These are phyloP conservation scores for Pluteus cervinus DNA, from an alignment of 768 basidiomycete species.

Conservation along the genomic window DNA sequence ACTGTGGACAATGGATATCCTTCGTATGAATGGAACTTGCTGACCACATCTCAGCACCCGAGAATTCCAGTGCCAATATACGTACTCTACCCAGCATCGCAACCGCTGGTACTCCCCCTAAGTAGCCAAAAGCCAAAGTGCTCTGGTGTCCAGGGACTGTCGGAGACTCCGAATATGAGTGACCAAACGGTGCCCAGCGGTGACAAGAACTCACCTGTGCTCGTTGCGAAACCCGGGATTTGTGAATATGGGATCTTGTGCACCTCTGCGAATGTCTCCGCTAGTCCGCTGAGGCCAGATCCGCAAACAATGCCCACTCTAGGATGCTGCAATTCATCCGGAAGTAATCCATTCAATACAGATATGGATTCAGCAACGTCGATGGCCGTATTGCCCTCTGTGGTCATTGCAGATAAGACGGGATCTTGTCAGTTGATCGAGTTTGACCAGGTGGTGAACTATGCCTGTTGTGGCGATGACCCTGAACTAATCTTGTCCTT, in stretches of 20 bases:
- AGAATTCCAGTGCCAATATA: conserved; percentile 5
- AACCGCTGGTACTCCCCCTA: conserved; percentile 80
- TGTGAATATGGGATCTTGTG: conserved; percentile 58
- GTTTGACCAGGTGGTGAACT: too few relatives aligned
- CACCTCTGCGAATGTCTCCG: conserved; percentile 47
- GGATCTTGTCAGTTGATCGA: too few relatives aligned
- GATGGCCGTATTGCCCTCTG: too few relatives aligned
- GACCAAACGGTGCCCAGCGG: background rate
- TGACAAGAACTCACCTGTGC: conserved; percentile 53
- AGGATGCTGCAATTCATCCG: conserved; percentile 37
- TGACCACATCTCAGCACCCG: conserved; percentile 8
- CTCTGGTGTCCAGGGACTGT: conserved; percentile 81
- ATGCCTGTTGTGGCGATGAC: too few relatives aligned
- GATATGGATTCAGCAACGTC: too few relatives aligned
- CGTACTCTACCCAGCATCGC: conserved; percentile 84
- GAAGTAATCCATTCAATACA: conserved; percentile 26
- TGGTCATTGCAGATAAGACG: too few relatives aligned
- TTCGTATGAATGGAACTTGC: conserved; percentile 82
- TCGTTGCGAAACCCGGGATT: conserved; percentile 69
- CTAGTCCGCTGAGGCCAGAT: conserved; percentile 76
- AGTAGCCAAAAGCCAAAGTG: conserved; percentile 70
- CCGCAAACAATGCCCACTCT: conserved; percentile 83
- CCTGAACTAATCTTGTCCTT: too few relatives aligned
- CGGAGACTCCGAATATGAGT: conserved; percentile 2
- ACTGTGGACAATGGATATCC: conserved; percentile 67